These are phyloP conservation scores for Yamadazyma paraphyllophila DNA, from an alignment of 805 yeast genomes.

Conservation along the genomic window DNA sequence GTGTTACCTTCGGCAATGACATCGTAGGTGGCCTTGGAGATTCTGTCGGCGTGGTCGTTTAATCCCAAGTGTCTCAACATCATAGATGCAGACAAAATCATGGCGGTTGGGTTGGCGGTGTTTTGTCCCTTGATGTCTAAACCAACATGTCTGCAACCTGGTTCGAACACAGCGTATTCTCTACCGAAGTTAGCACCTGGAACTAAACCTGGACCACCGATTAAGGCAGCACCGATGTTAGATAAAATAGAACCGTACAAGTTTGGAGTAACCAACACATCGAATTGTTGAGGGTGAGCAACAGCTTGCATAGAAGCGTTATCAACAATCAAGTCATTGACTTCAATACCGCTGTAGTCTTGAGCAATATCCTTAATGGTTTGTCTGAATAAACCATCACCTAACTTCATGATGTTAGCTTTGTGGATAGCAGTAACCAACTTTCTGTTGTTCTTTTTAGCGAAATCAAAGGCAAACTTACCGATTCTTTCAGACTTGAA, in stretches of 20 bases:
- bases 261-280: constrained; percentile 96
- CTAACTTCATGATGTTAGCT: constrained; percentile 98
- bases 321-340: constrained; percentile 94
- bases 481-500: constrained; percentile 96
- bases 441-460: constrained; percentile 86
- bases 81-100: constrained; percentile 88
- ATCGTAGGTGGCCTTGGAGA: constrained; percentile 83
- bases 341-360: constrained; percentile 80
- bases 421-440: constrained; percentile 96
- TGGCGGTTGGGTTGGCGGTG: constrained; percentile 97
- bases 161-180: constrained; percentile 97
- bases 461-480: constrained; percentile 95
- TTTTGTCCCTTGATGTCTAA: constrained; percentile 92
- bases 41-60: constrained; percentile 78
- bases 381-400: constrained; percentile 96
- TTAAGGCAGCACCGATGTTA: constrained; percentile 94
- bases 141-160: constrained; percentile 99
- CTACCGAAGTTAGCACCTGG: constrained; percentile 99
- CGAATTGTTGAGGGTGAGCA: constrained; percentile 96
- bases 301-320: constrained; percentile 99
- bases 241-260: constrained; percentile 96
- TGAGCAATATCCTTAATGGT: constrained; percentile 83
- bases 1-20: constrained; percentile 86
- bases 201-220: constrained; percentile 98
- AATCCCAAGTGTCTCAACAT: constrained; percentile 94